Conservation (phyloP, 108 stramenopile species). For the Stephanodiscus minutulus region DNA sequence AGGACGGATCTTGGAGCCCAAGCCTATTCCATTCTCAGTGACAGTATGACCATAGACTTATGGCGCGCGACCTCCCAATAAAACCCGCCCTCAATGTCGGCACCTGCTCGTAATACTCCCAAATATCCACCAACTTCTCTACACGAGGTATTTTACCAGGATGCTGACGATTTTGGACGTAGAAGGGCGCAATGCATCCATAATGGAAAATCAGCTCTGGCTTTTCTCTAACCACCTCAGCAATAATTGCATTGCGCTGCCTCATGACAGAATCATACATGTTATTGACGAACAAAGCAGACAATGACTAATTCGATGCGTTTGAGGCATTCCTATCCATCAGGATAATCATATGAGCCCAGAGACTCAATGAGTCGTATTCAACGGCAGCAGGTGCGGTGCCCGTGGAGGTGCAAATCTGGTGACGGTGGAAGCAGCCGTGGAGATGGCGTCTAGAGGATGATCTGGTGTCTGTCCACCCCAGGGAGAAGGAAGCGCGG, state of each 20-base stretch:
- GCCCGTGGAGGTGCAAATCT: no score
- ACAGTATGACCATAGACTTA: not conserved
- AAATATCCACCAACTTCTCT: constrained; percentile 10
- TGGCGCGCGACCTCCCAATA: not conserved
- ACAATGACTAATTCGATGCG: not conserved
- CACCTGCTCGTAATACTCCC: constrained; percentile 1
- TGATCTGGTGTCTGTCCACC: no score
- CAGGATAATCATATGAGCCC: not conserved
- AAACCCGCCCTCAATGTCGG: not conserved
- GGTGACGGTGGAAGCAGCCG: no score
- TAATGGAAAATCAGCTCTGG: not conserved
- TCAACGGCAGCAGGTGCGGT: no score
- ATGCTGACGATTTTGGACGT: no score
- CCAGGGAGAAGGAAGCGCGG: no score
- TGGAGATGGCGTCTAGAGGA: no score
- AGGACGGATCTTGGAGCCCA: not conserved
- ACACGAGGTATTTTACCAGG: not conserved
- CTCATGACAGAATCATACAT: not conserved
- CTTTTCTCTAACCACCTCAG: not conserved
- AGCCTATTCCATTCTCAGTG: not conserved
- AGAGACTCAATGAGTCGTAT: not conserved
- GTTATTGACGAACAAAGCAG: not conserved
- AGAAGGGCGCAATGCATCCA: not conserved
- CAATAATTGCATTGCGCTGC: not conserved
- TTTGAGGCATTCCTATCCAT: not conserved